These are phyloP conservation scores for Symbiodinium pilosum DNA, from an alignment of 73 alveolate genomes.

Conservation along the genomic window DNA sequence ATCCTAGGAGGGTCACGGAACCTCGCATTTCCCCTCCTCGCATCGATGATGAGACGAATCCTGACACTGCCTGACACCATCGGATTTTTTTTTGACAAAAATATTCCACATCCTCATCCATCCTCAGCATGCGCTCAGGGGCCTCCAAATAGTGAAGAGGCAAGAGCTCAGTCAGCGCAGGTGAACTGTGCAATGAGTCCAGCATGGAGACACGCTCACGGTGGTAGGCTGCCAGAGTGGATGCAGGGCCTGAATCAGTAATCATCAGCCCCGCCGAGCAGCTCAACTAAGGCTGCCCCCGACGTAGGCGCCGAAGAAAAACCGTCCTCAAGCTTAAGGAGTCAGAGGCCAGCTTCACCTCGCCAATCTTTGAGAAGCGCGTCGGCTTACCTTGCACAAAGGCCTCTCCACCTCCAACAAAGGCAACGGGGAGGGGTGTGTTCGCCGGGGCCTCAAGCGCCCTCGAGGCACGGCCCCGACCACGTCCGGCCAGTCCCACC, in stretches of 20 bases:
- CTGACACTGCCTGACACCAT: neutral
- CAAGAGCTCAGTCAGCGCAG: neutral
- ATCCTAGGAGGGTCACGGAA: neutral
- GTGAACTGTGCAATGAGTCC: neutral
- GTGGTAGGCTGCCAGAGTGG: slow-evolving; percentile 35
- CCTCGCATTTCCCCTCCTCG: neutral
- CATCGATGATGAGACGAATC: slow-evolving; percentile 10
- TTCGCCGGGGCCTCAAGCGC: slow-evolving; percentile 36
- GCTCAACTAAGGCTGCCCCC: slow-evolving; percentile 84
- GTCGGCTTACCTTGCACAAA: neutral
- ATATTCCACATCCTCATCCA: neutral
- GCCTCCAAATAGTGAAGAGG: slow-evolving; percentile 39
- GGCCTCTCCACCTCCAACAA: neutral
- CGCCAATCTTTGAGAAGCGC: neutral
- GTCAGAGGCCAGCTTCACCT: neutral
- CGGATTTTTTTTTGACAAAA: slow-evolving; percentile 3
- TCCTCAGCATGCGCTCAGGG: slow-evolving; percentile 35
- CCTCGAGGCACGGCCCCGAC: neutral
- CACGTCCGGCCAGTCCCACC: slow-evolving; percentile 11
- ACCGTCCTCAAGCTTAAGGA: neutral
- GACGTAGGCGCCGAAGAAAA: neutral
- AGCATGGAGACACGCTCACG: slow-evolving; percentile 62
- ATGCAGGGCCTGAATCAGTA: neutral
- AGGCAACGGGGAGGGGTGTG: slow-evolving; percentile 26
- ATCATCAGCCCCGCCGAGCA: slow-evolving; percentile 45